Base-by-base conservation (phyloP, 2,329 filamentous ascomycete genomes). In the Pseudocercospora ulei region DNA sequence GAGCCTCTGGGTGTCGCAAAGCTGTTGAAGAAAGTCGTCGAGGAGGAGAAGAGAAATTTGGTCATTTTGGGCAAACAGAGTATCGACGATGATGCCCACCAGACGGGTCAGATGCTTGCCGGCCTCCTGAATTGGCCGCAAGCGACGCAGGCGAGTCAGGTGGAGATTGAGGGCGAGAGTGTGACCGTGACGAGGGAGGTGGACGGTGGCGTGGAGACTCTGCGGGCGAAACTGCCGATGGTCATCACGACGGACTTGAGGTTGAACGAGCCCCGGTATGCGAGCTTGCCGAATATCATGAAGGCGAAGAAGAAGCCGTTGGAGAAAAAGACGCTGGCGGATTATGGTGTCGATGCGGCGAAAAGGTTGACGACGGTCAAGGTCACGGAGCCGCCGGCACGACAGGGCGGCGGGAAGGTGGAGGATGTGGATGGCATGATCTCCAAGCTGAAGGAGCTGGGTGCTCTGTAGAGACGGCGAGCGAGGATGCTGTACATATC, bases 231-330 rank as follows among this genome's bases (percentile, higher is more conserved):
- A 69, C 66, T 98, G 64, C 90, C 90, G 0, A 78, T 96, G 78
- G 69, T 98, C 36, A 82, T 98, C 54, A 98, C 90, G 46, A 94
- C 90, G 46, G 90, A 98, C 69, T 64, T 98, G 66, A 70, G 90
- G 36, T 68, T 98, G 62, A 98, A 98, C 60, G 85, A 92, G 74
- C 90, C 90, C 43, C 72, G 90, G 49, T 98, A 94, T 63, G 90
- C 88, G 13, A 94, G 78, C 64, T 64, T 98, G 74, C 88, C 87
- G 35, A 96, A 96, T 62, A 96, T 98, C 51, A 98, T 98, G 90
- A 98, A 96, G 80, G 90, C 90, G 37, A 98, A 98, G 82, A 98
- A 96, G 82, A 98, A 98, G 81, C 83, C 83, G 58, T 59, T 98
- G 54, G 85, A 90, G 57, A 96, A 95, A 80, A 81, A 85, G 73